Evolutionary conservation across 257 asterid genomes (phyloP), one percentile per base, ranked within the genome.

Genomic region (Plantago major): DNA sequence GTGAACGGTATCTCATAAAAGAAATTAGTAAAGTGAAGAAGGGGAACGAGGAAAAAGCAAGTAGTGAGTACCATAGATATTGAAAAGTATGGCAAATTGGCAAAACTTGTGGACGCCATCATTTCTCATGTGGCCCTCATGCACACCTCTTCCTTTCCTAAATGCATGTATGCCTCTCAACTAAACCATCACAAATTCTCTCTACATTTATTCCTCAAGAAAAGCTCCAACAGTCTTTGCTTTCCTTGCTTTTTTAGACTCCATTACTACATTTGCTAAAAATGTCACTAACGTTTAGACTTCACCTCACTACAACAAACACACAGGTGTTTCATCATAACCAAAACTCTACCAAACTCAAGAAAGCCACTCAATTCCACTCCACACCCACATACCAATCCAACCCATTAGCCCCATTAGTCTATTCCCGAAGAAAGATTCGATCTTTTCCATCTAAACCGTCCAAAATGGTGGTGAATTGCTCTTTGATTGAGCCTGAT

Each of bases 401-500:
- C 64, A 74, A 70, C 79, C 80, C 69, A 52, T 76, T 80, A 44
- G 56, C 87, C 48, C 83, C 76, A 48, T 46, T 86, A 1, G 69
- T 73, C 42, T 64, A 65, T 63, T 72, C 69, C 37, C 69, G 55
- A 43, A 33, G 9, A 77, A 80, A 80, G 74, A 77, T 77, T 68
- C 73, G 54, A 55, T 67, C 84, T 79, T 81, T 77, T 16, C 48
- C 80, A 33, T 60, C 67, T 10, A 50, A 58, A 62, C 67, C 73
- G 17, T 44, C 84, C 11, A 40, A 58, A 49, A 69, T 22, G 5
- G 60, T 22, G 48, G 80, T 79, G 57, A 83, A 70, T 77, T 79
- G 96, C 66, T 85, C 92, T 46, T 72, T 88, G 76, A 88, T 88
- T 52, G 95, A 83, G 10, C 85, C 96, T 5, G 96, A 88, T 69